Base-by-base conservation (phyloP, 1,139 yeast genomes). In the Saccharomyces hybrid region DNA sequence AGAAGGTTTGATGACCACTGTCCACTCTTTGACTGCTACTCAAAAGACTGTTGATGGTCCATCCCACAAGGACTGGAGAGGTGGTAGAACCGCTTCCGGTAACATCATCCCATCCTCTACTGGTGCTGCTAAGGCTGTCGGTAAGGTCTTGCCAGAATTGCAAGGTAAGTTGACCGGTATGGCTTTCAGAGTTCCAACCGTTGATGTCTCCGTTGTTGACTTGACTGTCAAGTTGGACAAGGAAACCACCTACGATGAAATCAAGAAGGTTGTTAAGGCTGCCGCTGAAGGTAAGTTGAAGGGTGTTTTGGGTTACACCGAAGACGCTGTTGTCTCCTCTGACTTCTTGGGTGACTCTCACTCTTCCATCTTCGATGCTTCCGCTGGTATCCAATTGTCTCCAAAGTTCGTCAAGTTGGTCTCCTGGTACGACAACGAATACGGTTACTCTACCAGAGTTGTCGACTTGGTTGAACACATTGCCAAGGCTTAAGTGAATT, bases 21-120 rank as follows among this genome's bases (percentile, higher is more conserved):
- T 86, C 66, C 95, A 86, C 81, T 85, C 93, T 71, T 82, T 86
- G 76, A 86, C 95, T 67, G 95, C 95, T 64, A 85, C 95, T 64
- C 95, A 86, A 77, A 86, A 86, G 83, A 85, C 93, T 61, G 95
- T 86, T 65, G 95, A 86, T 75, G 95, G 95, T 82, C 91, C 95
- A 74, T 86, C 95, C 76, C 90, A 85, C 82, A 86, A 86, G 81
- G 95, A 86, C 80, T 86, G 95, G 95, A 85, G 95, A 85, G 95
- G 93, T 78, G 95, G 95, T 76, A 83, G 95, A 82, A 86, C 93
- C 69, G 95, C 95, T 72, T 84, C 91, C 63, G 95, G 89, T 74
- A 86, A 86, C 85, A 86, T 86, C 72, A 86, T 86, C 70, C 95
- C 95, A 76, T 85, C 93, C 54, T 84, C 93, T 63, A 86, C 95